Evolutionary conservation across 768 basidiomycete species (phyloP).

Genomic region (Tremella fuciformis): DNA sequence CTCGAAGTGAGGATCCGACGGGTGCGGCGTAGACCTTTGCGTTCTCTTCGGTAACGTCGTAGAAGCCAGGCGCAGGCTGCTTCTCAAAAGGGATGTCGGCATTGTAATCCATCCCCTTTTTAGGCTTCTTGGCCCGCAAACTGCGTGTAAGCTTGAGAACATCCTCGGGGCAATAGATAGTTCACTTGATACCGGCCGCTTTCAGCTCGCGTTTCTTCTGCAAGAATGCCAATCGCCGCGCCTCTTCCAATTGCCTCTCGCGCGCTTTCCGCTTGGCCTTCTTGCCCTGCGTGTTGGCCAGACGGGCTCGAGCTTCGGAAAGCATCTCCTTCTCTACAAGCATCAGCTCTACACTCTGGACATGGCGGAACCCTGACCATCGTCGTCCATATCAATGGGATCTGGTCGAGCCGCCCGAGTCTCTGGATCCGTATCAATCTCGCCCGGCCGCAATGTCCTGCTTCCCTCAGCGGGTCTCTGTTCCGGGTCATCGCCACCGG

Average conservation of each 20-base stretch:
- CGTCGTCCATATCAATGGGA: constrained; percentile 99
- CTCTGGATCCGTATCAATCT: constrained; percentile 98
- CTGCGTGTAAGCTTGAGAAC: constrained; percentile 52
- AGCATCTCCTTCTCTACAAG: constrained; percentile 94
- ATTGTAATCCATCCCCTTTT: constrained; percentile 99
- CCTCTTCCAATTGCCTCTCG: constrained; percentile 95
- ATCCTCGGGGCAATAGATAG: not conserved
- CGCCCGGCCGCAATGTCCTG: constrained; percentile 81
- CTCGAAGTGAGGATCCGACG: constrained; percentile 81
- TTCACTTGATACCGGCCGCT: constrained; percentile 93
- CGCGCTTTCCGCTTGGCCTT: constrained; percentile 98
- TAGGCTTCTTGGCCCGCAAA: constrained; percentile 90
- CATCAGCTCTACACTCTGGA: not conserved
- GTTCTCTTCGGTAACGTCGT: constrained; percentile 92
- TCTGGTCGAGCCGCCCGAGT: constrained; percentile 97
- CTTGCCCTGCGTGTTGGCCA: constrained; percentile 98
- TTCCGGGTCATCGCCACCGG: constrained; percentile 73
- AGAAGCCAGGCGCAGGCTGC: constrained; percentile 90
- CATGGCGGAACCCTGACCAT: constrained; percentile 60
- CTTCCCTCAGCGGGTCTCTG: constrained; percentile 85
- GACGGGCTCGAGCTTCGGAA: constrained; percentile 93
- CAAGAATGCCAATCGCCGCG: constrained; percentile 83
- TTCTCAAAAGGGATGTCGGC: constrained; percentile 99
- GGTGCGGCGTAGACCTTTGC: constrained; percentile 78
- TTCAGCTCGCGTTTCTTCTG: constrained; percentile 98